Evolutionary conservation across 2,329 filamentous ascomycete genomes (phyloP), one percentile per base, ranked within the genome.

Genomic region (Beauveria asiatica): DNA sequence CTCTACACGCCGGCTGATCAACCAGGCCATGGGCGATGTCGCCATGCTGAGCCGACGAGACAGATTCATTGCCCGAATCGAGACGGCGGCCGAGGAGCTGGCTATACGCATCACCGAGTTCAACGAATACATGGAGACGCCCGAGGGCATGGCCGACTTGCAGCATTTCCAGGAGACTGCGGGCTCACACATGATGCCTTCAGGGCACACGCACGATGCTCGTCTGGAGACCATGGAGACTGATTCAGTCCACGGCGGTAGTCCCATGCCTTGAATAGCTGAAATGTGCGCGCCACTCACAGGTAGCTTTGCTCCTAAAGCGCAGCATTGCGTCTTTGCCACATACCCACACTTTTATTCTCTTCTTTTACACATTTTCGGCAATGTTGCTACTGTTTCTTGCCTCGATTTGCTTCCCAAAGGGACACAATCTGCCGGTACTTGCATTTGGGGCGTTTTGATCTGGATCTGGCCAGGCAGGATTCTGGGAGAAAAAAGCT

Each of bases 51-150:
- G 79, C 63, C 74, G 71, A 64, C 73, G 74, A 55, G 73, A 76
- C 1, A 74, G 81, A 5, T 72, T 76, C 55, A 72, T 83, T 62
- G 75, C 80, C 55, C 75, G 80, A 64, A 77, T 85, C 57, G 80
- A 84, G 64, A 73, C 78, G 48, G 75, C 79, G 3, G 80, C 82
- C 13, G 77, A 79, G 67, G 79, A 83, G 69, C 74, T 85, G 37
- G 81, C 79, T 7, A 73, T 81, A 65, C 76, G 78, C 30, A 76
- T 83, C 49, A 73, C 75, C 21, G 76, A 81, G 63, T 82, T 80
- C 64, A 78, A 82, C 62, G 79, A 81, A 51, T 74, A 72, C 27
- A 60, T 70, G 16, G 61, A 63, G 9, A 67, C 66, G 2, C 62
- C 67, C 7, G 69, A 70, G 48, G 67, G 68, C 13, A 61, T 67